Evolutionary conservation across 2,329 filamentous ascomycete genomes (phyloP), one percentile per base, ranked within the genome.

Genomic region (Microdochium nivale): DNA sequence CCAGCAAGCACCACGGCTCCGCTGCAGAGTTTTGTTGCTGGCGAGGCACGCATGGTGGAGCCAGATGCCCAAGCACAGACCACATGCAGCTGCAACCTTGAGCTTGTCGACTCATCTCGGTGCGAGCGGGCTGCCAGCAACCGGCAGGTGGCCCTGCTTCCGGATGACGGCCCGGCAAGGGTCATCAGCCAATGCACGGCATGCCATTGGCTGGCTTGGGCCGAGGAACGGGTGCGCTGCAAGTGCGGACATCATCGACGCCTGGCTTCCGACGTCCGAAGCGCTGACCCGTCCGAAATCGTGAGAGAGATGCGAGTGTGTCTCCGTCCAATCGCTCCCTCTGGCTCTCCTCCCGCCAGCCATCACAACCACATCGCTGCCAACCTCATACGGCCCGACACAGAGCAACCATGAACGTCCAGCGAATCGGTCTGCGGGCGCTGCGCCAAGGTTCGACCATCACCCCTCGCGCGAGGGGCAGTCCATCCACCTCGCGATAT

Each of bases 391-490:
- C 27, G n/a, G 33, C 16, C 16, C 33, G 7, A 44, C 40, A 44
- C 19, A 11, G 40, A 44, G 58, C 58, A 63, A 68, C 59, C 44
- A 83, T 83, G 79, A 77, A 74, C 65, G 73, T 76, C 63, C 76
- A 79, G 62, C 70, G 79, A 70, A 72, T 80, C 62, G 79, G 79
- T 67, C 65, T 80, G 59, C 74, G 76, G 70, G 79, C 79, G 66
- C 68, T 81, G 66, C 78, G 78, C 67, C 75, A 78, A 77, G 75
- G 79, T 81, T 66, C 61, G 73, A 63, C 51, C 48, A 50, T 49
- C 43, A 50, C 35, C 50, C 51, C n/a, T n/a, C 19, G 35, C 35
- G 11, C 35, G 7, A 7, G 35, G 14, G 35, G 10, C 13, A 16
- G 16, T 23, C 40, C 35, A 30, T 30, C 11, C 27, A 30, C 11